Base-by-base conservation (phyloP, 2,329 filamentous ascomycete genomes). In the Talaromyces marneffei region DNA sequence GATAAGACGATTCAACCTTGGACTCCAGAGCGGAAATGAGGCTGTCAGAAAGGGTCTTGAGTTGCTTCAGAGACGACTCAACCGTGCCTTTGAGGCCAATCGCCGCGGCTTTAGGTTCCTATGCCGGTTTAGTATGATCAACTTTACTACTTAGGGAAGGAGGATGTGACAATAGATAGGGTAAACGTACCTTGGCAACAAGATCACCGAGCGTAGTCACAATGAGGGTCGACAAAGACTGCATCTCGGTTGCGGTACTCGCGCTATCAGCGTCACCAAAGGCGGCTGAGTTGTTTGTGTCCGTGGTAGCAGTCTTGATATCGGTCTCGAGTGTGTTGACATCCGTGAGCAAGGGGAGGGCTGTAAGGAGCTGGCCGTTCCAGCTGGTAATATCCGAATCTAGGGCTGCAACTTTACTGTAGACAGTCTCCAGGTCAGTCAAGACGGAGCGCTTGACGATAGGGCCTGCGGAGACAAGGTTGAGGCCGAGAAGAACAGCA, bases 381-480 rank as follows among this genome's bases (percentile, higher is more conserved):
- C 59, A 61, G 44, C 42, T 44, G 8, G 31, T 57, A 31, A 61
- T 57, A 4, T 35, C 42, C 1, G 27, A 3, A 23, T 61, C 40
- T 3, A 61, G 16, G 12, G 16, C 16, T 23, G 39, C 3, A 2
- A 61, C 52, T 20, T 57, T 42, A 20, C 16, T 61, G 12, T 37
- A 40, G 27, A 61, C 53, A 25, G 59, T 42, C 12, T 54, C 31
- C 12, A 61, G 39, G 42, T 61, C 59, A 29, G 31, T 61, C 52
- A 54, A 46, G 48, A 61, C 59, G 16, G 59, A 61, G 20, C 59
- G 59, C 33, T 61, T 61, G 29, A 23, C 52, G 29, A 61, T 57
- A 44, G 59, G 59, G 9, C 52, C 39, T 48, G 53, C 59, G 14
- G 37, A 50, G 53, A 57, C 53, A 12, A 61, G 59, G 42, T 37